These are phyloP conservation scores for Fusarium zealandicum DNA, from an alignment of 2,329 filamentous ascomycete species.

Conservation along the genomic window DNA sequence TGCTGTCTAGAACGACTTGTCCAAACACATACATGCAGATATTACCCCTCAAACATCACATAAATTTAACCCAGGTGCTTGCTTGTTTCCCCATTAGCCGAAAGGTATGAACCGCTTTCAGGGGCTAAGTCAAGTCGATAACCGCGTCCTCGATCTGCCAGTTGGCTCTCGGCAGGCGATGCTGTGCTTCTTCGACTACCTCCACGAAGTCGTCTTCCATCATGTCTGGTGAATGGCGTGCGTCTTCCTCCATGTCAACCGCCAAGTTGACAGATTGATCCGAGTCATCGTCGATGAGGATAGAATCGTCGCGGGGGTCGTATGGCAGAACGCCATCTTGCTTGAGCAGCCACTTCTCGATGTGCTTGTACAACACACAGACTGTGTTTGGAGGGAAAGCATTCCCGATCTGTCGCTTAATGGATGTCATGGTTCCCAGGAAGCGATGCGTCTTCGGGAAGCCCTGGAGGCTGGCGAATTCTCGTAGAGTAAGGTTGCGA, in stretches of 20 bases:
- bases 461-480: slow-evolving; percentile 73
- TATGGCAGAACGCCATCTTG: slow-evolving; percentile 49
- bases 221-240: slow-evolving; percentile 33
- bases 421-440: slow-evolving; percentile 46
- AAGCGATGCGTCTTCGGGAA: slow-evolving; percentile 72
- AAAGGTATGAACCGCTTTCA: neutral
- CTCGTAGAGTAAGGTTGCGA: slow-evolving; percentile 70
- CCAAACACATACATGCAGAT: slow-evolving; percentile 8
- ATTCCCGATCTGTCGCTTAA: slow-evolving; percentile 77
- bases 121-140: slow-evolving; percentile 34
- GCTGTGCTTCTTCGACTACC: neutral
- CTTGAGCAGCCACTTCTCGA: slow-evolving; percentile 55
- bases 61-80: neutral
- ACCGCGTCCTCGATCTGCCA: slow-evolving; percentile 15
- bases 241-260: slow-evolving; percentile 8
- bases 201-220: slow-evolving; percentile 32
- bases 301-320: slow-evolving; percentile 26
- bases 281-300: slow-evolving; percentile 39
- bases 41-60: slow-evolving; percentile 1
- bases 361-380: slow-evolving; percentile 56
- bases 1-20: neutral
- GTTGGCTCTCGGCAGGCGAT: neutral
- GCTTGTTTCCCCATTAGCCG: neutral
- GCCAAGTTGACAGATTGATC: slow-evolving; percentile 15
- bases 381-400: slow-evolving; percentile 73